Percentiles rank a stretch among this genome's conserved stretches.
phyloP scores from a whole-genome alignment of 305 asterid species.

The Fraxinus dipetala region DNA sequence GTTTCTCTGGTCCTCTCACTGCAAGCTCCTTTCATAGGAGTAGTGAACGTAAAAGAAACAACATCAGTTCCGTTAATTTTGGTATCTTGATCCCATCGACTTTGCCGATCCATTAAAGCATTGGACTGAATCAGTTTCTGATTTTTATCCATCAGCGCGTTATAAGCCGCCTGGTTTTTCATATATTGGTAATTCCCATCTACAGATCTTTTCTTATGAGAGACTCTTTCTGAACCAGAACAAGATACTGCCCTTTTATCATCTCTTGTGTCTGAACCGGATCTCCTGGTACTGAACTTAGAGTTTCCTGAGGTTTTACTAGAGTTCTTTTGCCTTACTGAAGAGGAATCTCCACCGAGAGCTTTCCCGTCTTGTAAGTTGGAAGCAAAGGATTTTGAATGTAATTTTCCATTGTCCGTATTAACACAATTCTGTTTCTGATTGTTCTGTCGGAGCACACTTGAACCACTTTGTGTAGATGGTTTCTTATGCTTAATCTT shows the following conservation, averaged over 20 bases:
- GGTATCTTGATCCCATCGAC: constrained; percentile 44
- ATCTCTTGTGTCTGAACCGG: constrained; percentile 36
- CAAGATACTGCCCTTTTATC: constrained; percentile 41
- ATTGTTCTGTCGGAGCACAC: constrained; percentile 71
- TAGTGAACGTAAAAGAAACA: constrained; percentile 81
- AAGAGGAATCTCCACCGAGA: constrained; percentile 41
- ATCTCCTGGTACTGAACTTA: constrained; percentile 51
- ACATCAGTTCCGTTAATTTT: constrained; percentile 56
- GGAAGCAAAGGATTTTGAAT: constrained; percentile 34
- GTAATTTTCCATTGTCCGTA: constrained; percentile 45
- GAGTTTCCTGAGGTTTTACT: constrained; percentile 45
- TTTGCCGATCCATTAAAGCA: constrained; percentile 29
- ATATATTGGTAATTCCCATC: constrained; percentile 61
- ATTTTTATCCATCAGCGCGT: constrained; percentile 29
- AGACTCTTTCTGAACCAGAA: constrained; percentile 42
- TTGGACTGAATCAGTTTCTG: constrained; percentile 39
- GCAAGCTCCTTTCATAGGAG: constrained; percentile 60
- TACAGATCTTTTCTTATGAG: constrained; percentile 62
- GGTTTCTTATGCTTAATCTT: constrained; percentile 51
- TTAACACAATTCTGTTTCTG: constrained; percentile 67
- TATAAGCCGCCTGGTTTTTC: constrained; percentile 36
- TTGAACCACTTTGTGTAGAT: constrained; percentile 32
- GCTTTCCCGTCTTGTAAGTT: constrained; percentile 45
- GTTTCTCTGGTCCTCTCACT: constrained; percentile 36
- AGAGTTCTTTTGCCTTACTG: constrained; percentile 40